Percentiles rank a stretch among this genome's conserved stretches.
Evolutionary conservation across 2,329 filamentous ascomycete genomes (phyloP).

Genomic region (Hortaea werneckii): DNA sequence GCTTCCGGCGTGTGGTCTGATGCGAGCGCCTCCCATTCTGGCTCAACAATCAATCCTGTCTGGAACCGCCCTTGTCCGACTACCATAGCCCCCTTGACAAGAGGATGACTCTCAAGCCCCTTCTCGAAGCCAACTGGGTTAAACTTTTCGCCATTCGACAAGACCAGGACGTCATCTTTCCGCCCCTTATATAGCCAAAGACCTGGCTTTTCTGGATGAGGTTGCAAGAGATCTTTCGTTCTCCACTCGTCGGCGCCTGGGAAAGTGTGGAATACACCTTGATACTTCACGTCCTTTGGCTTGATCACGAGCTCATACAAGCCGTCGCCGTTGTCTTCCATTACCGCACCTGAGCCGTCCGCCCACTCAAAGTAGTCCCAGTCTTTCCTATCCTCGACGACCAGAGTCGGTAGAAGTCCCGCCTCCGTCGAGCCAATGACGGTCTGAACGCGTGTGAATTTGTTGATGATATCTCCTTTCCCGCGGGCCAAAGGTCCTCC

Average conservation of each 20-base stretch:
- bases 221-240: constrained; percentile 19
- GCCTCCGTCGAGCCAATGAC: constrained; percentile 3
- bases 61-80: constrained; percentile 22
- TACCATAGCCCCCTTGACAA: constrained; percentile 22
- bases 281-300: background rate
- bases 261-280: constrained; percentile 12
- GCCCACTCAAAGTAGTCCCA: constrained; percentile 3
- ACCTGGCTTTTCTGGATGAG: constrained; percentile 16
- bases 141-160: constrained; percentile 23
- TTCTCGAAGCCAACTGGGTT: constrained; percentile 13
- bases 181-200: constrained; percentile 17
- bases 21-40: constrained; percentile 1
- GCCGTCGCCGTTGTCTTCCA: constrained; percentile 1
- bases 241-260: constrained; percentile 20
- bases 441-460: background rate
- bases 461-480: constrained; percentile 1
- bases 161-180: constrained; percentile 20
- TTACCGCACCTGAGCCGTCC: background rate
- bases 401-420: background rate
- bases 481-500: constrained; percentile 2
- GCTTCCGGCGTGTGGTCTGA: constrained; percentile 10
- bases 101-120: constrained; percentile 8
- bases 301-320: constrained; percentile 4
- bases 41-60: constrained; percentile 22
- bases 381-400: background rate